Base-by-base conservation (phyloP, 2,329 filamentous ascomycete genomes). In the Colletotrichum abscissum region DNA sequence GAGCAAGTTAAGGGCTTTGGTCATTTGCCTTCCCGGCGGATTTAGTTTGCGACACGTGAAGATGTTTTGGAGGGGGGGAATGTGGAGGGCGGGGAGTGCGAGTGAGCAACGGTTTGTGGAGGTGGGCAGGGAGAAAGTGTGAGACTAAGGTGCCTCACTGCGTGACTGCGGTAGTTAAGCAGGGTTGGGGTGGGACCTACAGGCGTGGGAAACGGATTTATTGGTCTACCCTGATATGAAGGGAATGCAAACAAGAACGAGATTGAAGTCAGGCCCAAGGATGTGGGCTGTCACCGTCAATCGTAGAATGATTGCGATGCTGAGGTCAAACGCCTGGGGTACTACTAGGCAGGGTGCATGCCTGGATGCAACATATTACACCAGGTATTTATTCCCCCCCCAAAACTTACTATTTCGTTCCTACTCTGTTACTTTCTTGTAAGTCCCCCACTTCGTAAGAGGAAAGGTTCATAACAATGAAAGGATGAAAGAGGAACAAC, bases 11-110 rank as follows among this genome's bases (percentile, higher is more conserved):
- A 28, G 19, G 30, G 30, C 55, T 46, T 54, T 55, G 68, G 63
- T 71, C 68, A 71, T 26, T 62, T 67, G 68, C 35, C 63, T 42
- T 55, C n/a, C 26, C 26, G 63, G n/a, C n/a, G 14, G 24, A 14
- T 14, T 49, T 35, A 35, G 42, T n/a, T 67, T n/a, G 14, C 58
- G 28, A 66, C 68, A 71, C 63, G 68, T 71, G 68, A 71, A 71
- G 57, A 26, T 46, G 33, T n/a, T 55, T 49, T 49, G 38, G 33
- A 26, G 16, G 54, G 38, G 64, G 35, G 8, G 14, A 38, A 46
- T 46, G 16, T 46, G 42, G n/a, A 63, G 33, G 19, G 55, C 55
- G 28, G 28, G 55, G 28, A 58, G 28, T 12, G 55, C 42, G 42
- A 46, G 42, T 46, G 19, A 46, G 42, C 42, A 46, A 46, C 42